Evolutionary conservation across 768 basidiomycete species (phyloP).

Genomic region (Amyloporia xantha): DNA sequence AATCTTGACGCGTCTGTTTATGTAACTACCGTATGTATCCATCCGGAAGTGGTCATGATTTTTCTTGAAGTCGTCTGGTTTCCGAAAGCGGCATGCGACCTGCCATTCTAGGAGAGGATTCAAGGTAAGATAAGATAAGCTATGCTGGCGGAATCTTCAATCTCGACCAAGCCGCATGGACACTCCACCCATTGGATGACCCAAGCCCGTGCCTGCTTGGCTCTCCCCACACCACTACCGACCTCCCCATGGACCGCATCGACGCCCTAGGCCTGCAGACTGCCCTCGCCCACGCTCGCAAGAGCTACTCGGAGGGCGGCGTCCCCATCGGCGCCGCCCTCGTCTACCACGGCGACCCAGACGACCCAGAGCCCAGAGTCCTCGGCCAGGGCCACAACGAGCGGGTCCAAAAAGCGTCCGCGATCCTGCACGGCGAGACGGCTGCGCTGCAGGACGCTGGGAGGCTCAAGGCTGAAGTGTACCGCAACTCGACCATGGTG

Average conservation of each 20-base stretch:
- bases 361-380: slow-evolving; percentile 15
- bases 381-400: slow-evolving; percentile 40
- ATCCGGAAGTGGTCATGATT: no score
- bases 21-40: no score
- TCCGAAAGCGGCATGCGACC: no score
- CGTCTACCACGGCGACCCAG: slow-evolving; percentile 16
- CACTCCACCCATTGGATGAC: no score
- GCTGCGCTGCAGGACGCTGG: slow-evolving; percentile 50
- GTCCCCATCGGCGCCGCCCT: slow-evolving; percentile 59
- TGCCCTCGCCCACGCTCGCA: slow-evolving; percentile 36
- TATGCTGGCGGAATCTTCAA: no score
- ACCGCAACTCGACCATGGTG: slow-evolving; percentile 45
- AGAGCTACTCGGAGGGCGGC: slow-evolving; percentile 45
- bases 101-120: no score
- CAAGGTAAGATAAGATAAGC: no score
- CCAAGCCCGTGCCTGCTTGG: no score
- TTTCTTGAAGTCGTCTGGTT: no score
- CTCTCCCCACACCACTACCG: not conserved
- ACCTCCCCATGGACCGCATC: not conserved
- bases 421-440: slow-evolving; percentile 43
- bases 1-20: no score
- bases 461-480: slow-evolving; percentile 36
- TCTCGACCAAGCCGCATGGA: no score
- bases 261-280: slow-evolving; percentile 24
- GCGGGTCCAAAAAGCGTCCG: slow-evolving; percentile 36